Percentiles rank a stretch among this genome's conserved stretches.
Evolutionary conservation across 805 yeast species (phyloP).

Genomic region (Kodamaea jinghongensis): DNA sequence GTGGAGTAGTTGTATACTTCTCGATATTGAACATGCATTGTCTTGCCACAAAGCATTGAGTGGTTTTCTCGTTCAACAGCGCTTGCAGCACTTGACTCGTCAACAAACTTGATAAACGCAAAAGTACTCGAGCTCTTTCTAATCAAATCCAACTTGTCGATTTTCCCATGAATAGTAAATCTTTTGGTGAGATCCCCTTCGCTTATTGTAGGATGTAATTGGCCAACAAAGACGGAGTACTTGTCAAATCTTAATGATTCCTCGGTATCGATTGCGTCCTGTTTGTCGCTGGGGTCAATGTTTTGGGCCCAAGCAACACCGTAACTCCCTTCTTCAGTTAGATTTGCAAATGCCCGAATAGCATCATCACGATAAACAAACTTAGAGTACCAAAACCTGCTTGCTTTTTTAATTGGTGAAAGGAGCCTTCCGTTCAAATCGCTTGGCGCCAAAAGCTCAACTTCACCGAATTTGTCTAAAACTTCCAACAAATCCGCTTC

Average conservation of each 20-base stretch:
- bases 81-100: conserved; percentile 74
- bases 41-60: conserved; percentile 64
- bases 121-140: conserved; percentile 52
- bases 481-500: conserved; percentile 36
- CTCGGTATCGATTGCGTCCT: conserved; percentile 10
- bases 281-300: conserved; percentile 43
- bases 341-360: conserved; percentile 73
- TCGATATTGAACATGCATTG: conserved; percentile 83
- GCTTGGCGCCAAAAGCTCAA: conserved; percentile 59
- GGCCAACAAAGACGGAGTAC: conserved; percentile 77
- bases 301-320: conserved; percentile 85
- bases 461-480: conserved; percentile 63
- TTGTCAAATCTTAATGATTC: conserved; percentile 49
- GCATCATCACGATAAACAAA: conserved; percentile 86
- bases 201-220: conserved; percentile 53
- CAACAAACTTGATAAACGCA: conserved; percentile 68
- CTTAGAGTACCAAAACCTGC: conserved; percentile 67
- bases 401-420: conserved; percentile 15
- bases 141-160: conserved; percentile 54
- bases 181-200: conserved; percentile 55
- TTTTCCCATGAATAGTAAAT: conserved; percentile 66
- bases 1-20: conserved; percentile 39
- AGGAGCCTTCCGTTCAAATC: conserved; percentile 28
- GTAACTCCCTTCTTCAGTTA: conserved; percentile 54
- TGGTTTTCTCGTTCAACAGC: conserved; percentile 88